A percentile compares a stretch with the other conserved stretches of the same genome.
Evolutionary conservation across 2,329 filamentous ascomycete species (phyloP).

Genomic region (Aspergillus thermomutatus): DNA sequence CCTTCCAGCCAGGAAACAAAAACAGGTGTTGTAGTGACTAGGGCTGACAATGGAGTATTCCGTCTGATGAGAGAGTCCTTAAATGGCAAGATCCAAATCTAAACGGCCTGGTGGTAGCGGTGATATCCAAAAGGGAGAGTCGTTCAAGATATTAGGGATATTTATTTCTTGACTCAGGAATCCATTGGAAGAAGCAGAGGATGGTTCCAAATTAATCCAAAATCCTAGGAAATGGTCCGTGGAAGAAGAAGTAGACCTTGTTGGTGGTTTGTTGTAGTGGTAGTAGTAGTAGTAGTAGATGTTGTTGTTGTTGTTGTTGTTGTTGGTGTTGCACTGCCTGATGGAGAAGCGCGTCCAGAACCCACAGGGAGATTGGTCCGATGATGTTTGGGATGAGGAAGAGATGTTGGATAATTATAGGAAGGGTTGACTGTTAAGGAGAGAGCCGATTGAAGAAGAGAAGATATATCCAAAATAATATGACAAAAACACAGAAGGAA

Average conservation of each 20-base stretch:
- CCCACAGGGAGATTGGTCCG: background rate
- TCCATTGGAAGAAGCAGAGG: slow-evolving; percentile 20
- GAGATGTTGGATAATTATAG: slow-evolving; percentile 10
- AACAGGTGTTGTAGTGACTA: slow-evolving; percentile 8
- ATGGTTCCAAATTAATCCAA: slow-evolving; percentile 4
- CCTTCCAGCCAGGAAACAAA: slow-evolving; percentile 5
- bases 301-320: background rate
- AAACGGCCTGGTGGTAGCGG: background rate
- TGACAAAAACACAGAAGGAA: slow-evolving; percentile 7
- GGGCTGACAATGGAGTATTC: background rate
- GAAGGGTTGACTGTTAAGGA: slow-evolving; percentile 7
- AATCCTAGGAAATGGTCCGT: slow-evolving; percentile 14
- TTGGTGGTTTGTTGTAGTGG: background rate
- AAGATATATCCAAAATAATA: slow-evolving; percentile 14
- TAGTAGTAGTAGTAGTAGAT: background rate
- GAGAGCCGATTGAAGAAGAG: slow-evolving; percentile 11
- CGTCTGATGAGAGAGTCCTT: background rate
- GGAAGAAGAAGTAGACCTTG: background rate
- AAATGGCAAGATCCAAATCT: slow-evolving; percentile 7
- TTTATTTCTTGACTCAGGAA: slow-evolving; percentile 16
- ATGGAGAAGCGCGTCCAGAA: background rate
- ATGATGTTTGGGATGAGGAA: slow-evolving; percentile 1
- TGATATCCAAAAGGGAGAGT: slow-evolving; percentile 6
- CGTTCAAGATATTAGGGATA: slow-evolving; percentile 8
- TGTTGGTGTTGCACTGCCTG: background rate